Evolutionary conservation across 345 rosid species (phyloP).

Genomic region (Brassica nigra): DNA sequence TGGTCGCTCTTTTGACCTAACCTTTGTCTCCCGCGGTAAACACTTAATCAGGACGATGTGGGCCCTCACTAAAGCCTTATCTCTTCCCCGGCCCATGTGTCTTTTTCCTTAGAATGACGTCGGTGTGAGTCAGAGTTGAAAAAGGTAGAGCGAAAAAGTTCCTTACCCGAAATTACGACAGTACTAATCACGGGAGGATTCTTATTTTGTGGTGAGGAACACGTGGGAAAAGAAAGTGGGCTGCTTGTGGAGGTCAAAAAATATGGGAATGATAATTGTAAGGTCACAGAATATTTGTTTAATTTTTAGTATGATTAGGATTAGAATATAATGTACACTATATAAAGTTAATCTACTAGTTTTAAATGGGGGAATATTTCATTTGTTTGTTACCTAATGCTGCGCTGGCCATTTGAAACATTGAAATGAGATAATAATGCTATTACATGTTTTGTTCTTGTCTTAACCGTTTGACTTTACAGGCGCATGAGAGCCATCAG

Average conservation of each 20-base stretch:
- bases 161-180: neutral
- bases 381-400: slow-evolving; percentile 35
- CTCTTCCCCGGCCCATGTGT: slow-evolving; percentile 35
- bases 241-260: slow-evolving; percentile 23
- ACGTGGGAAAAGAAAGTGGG: slow-evolving; percentile 33
- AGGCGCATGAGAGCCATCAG: slow-evolving; percentile 26
- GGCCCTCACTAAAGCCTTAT: slow-evolving; percentile 23
- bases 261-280: slow-evolving; percentile 22
- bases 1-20: slow-evolving; percentile 44
- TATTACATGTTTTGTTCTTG: neutral
- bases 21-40: slow-evolving; percentile 19
- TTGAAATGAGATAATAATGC: slow-evolving; percentile 12
- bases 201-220: slow-evolving; percentile 25
- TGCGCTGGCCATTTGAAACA: slow-evolving; percentile 23
- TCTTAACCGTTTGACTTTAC: slow-evolving; percentile 15
- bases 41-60: slow-evolving; percentile 1
- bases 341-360: slow-evolving; percentile 25
- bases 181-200: slow-evolving; percentile 18
- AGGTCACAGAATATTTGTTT: slow-evolving; percentile 28
- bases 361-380: slow-evolving; percentile 27
- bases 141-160: slow-evolving; percentile 30
- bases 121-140: slow-evolving; percentile 36
- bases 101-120: slow-evolving; percentile 37
- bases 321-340: slow-evolving; percentile 32
- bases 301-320: slow-evolving; percentile 23